These are phyloP conservation scores for Phytopythium litorale DNA, from an alignment of 352 stramenopile species.

Conservation along the genomic window DNA sequence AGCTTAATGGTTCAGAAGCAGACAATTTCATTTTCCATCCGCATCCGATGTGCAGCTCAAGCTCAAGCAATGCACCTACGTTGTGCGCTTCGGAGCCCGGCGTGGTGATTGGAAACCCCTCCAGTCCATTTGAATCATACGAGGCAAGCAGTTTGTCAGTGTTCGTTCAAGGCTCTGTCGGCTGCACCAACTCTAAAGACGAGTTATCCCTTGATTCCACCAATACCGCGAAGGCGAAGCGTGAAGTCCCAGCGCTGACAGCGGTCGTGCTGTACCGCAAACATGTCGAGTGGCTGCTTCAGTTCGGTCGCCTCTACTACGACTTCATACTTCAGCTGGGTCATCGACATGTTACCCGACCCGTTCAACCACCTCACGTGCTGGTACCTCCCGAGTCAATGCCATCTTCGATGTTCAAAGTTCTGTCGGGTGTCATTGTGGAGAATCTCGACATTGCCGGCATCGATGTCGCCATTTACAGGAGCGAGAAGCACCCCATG, in stretches of 20 bases:
- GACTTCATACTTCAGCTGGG: conserved; percentile 6
- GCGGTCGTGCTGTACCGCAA: conserved; percentile 73
- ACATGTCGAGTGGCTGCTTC: conserved; percentile 72
- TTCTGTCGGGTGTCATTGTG: conserved; percentile 42
- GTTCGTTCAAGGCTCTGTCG: conserved; percentile 43
- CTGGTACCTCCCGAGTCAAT: no score
- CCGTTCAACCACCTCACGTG: background rate
- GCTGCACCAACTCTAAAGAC: conserved; percentile 1
- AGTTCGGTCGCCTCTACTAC: conserved; percentile 46
- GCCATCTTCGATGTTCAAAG: conserved; percentile 5
- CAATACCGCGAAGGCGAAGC: conserved; percentile 19
- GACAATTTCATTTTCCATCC: conserved; percentile 9
- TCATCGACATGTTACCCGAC: background rate
- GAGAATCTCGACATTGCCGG: conserved; percentile 60
- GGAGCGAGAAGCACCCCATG: conserved; percentile 60
- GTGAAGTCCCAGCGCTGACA: conserved; percentile 49
- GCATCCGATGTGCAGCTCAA: background rate
- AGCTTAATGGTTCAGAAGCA: background rate
- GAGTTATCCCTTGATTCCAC: background rate
- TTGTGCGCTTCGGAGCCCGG: background rate
- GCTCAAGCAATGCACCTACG: background rate
- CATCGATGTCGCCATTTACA: conserved; percentile 66
- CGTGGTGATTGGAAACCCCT: background rate
- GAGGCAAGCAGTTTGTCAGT: conserved; percentile 31
- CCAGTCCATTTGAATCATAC: conserved; percentile 20